Evolutionary conservation across 2,329 filamentous ascomycete genomes (phyloP).

Genomic region (Ceratocystis alfenasii): DNA sequence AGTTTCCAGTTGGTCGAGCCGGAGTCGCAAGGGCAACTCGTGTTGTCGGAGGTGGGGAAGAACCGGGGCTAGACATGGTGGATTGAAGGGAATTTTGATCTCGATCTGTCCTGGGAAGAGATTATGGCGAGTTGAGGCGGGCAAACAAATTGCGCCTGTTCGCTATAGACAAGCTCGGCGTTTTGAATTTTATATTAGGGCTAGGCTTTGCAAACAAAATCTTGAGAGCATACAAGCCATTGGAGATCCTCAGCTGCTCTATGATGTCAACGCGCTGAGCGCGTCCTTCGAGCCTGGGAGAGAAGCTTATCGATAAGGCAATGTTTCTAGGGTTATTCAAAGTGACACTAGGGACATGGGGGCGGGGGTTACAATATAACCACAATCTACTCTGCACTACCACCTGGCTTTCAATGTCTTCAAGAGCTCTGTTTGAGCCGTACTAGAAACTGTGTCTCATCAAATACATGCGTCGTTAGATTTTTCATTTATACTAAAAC

Average conservation of each 20-base stretch:
- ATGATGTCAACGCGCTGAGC: conserved; percentile 4
- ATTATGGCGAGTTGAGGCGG: background rate
- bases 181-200: no score
- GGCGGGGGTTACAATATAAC: background rate
- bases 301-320: background rate
- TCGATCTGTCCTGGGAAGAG: background rate
- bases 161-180: no score
- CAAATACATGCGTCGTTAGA: conserved; percentile 6
- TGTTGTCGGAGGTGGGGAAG: conserved; percentile 14
- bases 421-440: background rate
- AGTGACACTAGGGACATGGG: background rate
- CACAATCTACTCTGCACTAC: background rate
- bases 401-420: background rate
- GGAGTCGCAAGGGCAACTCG: conserved; percentile 21
- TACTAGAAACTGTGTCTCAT: conserved; percentile 15
- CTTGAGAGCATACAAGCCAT: no score
- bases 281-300: background rate
- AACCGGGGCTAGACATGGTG: conserved; percentile 15
- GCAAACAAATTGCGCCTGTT: no score
- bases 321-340: background rate
- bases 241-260: background rate
- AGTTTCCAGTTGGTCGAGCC: conserved; percentile 26
- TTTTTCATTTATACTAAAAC: conserved; percentile 13
- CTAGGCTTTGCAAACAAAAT: no score
- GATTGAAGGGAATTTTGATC: background rate